Evolutionary conservation across 768 basidiomycete genomes (phyloP).

Genomic region (Lentinula raphanica): DNA sequence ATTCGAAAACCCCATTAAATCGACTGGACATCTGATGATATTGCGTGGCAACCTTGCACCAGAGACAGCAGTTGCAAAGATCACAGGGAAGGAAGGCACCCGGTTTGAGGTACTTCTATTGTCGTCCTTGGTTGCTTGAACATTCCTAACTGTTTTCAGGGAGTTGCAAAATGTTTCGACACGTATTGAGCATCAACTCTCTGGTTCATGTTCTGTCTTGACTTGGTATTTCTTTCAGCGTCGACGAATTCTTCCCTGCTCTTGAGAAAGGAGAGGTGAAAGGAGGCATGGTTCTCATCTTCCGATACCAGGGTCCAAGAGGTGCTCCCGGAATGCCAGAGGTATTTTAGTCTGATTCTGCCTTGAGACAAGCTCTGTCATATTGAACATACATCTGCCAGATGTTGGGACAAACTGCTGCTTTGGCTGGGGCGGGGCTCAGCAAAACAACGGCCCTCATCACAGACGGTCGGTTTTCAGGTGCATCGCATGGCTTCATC

Average conservation of each 20-base stretch:
- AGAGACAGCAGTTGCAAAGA: conserved; percentile 82
- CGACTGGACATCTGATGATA: conserved; percentile 83
- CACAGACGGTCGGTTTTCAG: conserved; percentile 88
- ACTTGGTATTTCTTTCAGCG: conserved; percentile 28
- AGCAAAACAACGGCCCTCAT: conserved; percentile 74
- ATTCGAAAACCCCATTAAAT: conserved; percentile 77
- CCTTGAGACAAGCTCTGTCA: too few species aligned
- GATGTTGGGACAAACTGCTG: conserved; percentile 56
- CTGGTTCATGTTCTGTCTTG: not conserved
- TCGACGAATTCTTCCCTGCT: conserved; percentile 68
- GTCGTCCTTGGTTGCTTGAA: too few species aligned
- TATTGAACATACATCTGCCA: not conserved
- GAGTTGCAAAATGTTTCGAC: conserved; percentile 74
- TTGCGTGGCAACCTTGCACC: conserved; percentile 87
- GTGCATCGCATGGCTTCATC: conserved; percentile 37
- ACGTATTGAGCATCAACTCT: conserved; percentile 32
- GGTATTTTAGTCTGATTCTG: conserved; percentile 22
- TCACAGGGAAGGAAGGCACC: conserved; percentile 89
- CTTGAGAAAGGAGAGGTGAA: conserved; percentile 72
- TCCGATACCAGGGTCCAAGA: conserved; percentile 87
- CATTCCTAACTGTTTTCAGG: conserved; percentile 24
- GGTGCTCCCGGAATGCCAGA: conserved; percentile 94
- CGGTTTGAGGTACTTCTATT: conserved; percentile 81
- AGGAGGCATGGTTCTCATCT: conserved; percentile 69
- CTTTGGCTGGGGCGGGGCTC: conserved; percentile 80